Evolutionary conservation across 1,139 yeast species (phyloP).

Genomic region (Sugiyamaella japonica): DNA sequence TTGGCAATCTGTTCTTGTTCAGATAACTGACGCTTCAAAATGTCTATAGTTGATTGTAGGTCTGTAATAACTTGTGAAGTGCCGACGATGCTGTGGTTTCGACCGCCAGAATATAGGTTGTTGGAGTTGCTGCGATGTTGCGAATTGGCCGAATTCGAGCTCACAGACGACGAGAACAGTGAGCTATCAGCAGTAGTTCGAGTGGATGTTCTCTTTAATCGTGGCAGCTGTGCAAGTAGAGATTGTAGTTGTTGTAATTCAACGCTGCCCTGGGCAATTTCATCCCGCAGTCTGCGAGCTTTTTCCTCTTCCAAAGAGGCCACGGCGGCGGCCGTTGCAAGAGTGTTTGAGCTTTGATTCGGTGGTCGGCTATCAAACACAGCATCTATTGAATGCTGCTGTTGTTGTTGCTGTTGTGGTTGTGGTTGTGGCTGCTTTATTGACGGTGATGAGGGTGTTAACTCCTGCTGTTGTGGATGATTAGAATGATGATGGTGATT

Average conservation of each 20-base stretch:
- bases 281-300: slow-evolving; percentile 30
- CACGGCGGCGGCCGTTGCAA: slow-evolving; percentile 7
- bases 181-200: slow-evolving; percentile 19
- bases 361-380: slow-evolving; percentile 2
- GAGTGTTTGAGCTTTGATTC: neutral
- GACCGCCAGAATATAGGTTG: neutral
- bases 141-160: slow-evolving; percentile 6
- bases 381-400: slow-evolving; percentile 3
- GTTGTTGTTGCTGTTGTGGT: neutral
- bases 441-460: neutral
- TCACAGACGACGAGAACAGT: slow-evolving; percentile 7
- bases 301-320: slow-evolving; percentile 26
- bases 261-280: slow-evolving; percentile 29
- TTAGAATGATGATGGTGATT: neutral
- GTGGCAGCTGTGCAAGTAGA: slow-evolving; percentile 29
- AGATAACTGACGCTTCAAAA: slow-evolving; percentile 30
- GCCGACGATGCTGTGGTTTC: slow-evolving; percentile 5
- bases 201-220: slow-evolving; percentile 14
- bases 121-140: neutral
- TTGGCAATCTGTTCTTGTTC: slow-evolving; percentile 31
- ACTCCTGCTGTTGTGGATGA: neutral
- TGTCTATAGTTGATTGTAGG: slow-evolving; percentile 33
- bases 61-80: slow-evolving; percentile 34
- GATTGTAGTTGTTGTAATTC: slow-evolving; percentile 29
- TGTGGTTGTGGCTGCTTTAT: neutral